Evolutionary conservation across 352 stramenopile genomes (phyloP).

Genomic region (Globisporangium acanthophoron): DNA sequence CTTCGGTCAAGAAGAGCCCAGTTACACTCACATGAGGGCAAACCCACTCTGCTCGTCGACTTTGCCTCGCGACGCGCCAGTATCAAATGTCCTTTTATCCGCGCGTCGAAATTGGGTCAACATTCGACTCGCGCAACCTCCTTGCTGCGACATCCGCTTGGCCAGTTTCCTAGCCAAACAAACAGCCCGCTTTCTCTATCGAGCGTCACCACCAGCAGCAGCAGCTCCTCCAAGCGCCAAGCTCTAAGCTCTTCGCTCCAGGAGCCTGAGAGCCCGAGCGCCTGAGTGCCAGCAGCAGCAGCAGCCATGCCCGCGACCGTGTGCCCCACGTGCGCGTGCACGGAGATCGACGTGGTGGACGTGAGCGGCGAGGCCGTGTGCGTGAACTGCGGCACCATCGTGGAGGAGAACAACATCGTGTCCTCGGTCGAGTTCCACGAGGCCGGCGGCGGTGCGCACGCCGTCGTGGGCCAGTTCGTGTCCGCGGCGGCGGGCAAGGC

Average conservation of each 20-base stretch:
- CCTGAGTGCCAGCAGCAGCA: conserved; percentile 7
- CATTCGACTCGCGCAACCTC: conserved; percentile 10
- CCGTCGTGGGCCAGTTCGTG: conserved; percentile 96
- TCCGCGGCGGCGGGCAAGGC: conserved; percentile 88
- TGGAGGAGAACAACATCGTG: conserved; percentile 98
- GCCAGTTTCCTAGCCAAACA: not conserved
- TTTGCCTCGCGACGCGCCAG: not conserved
- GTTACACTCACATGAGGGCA: no score
- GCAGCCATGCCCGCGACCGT: conserved; percentile 34
- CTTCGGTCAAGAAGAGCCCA: no score
- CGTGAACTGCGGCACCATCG: conserved; percentile 88
- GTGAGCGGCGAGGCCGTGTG: conserved; percentile 86
- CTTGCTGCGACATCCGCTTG: conserved; percentile 7
- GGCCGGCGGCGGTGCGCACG: conserved; percentile 82
- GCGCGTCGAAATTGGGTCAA: not conserved
- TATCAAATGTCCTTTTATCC: not conserved
- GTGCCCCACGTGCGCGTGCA: conserved; percentile 94
- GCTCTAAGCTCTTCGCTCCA: no score
- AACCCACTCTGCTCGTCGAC: no score
- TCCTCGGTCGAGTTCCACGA: conserved; percentile 97
- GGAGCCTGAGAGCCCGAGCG: not conserved
- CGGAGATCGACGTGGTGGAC: conserved; percentile 93
- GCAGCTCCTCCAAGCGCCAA: not conserved
- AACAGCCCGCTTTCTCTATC: no score
- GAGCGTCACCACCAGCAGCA: conserved; percentile 2